Base-by-base conservation (phyloP, 2,329 filamentous ascomycete species). In the Raffaelea ambrosiae region DNA sequence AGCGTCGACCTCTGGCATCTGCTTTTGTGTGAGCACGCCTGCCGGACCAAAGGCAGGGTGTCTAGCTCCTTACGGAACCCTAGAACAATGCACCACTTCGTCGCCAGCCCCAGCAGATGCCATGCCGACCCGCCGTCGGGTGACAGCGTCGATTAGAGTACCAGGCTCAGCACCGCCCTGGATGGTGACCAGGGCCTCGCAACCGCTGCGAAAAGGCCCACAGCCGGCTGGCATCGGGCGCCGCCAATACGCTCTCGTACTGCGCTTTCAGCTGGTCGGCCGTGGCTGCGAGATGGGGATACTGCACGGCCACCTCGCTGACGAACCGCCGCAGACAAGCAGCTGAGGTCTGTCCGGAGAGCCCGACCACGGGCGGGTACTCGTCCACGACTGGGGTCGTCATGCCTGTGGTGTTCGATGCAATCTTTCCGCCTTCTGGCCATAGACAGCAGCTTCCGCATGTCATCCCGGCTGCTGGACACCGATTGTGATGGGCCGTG, bases 51-150 rank as follows among this genome's bases (percentile, higher is more conserved):
- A n/a, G 20, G 23, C 13, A 35, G 36, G 7, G 16, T 46, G 42
- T 49, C 53, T 2, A 51, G 48, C 9, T 61, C 59, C 26, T 55
- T 57, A 44, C 61, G 59, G 26, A 62, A 51, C 14, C 58, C 49
- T 31, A 57, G 55, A 1, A 57, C 54, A 35, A 63, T 57, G 22
- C 54, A 58, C 40, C 56, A 58, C 22, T 58, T 55, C 54, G 61
- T 56, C n/a, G 59, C 59, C n/a, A 62, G 43, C 13, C 59, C 59
- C 16, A 61, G 38, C 19, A 62, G 44, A 43, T 62, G 60, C 60
- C 59, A 63, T 3, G 59, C 54, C 7, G 60, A 62, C 3, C 60
- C 59, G 20, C 59, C 60, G 3, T 44, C 42, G 3, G 56, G 46
- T 36, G 48, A 55, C 13, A 56, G 46, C 38, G 55, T 51, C 5